A percentile compares a stretch with the other conserved stretches of the same genome.
Evolutionary conservation across 306 rosid species (phyloP).

Genomic region (Vigna nakashimae): DNA sequence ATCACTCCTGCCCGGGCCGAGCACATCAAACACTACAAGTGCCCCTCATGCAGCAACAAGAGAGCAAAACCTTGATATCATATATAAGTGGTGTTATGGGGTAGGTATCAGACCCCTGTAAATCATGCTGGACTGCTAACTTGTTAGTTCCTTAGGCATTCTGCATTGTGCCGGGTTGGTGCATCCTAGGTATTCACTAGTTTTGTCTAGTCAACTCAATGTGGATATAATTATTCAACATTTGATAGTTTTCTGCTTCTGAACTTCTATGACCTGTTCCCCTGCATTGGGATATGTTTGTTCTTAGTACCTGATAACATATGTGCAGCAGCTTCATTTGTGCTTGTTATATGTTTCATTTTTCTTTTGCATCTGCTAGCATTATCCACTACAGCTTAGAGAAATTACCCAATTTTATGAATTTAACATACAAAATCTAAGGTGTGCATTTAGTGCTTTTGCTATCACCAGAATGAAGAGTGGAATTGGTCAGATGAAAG

Average conservation of each 20-base stretch:
- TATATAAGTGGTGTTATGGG: conserved; percentile 26
- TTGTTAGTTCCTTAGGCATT: conserved; percentile 48
- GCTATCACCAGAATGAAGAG: not conserved
- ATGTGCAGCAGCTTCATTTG: conserved; percentile 38
- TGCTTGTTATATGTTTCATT: not conserved
- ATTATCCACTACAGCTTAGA: too few species aligned
- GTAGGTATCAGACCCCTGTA: conserved; percentile 45
- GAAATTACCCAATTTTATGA: too few species aligned
- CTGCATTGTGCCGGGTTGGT: conserved; percentile 32
- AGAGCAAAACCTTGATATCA: conserved; percentile 56
- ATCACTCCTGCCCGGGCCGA: conserved; percentile 51
- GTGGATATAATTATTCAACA: conserved; percentile 40
- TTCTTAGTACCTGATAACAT: conserved; percentile 22
- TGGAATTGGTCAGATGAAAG: not conserved
- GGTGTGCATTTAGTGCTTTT: not conserved
- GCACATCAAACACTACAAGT: conserved; percentile 56
- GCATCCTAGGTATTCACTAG: conserved; percentile 37
- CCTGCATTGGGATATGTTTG: conserved; percentile 24
- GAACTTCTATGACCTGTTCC: conserved; percentile 9
- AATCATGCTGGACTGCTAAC: conserved; percentile 56
- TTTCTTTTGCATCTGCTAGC: not conserved
- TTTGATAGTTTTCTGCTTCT: conserved; percentile 46
- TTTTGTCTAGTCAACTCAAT: conserved; percentile 42
- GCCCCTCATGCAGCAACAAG: conserved; percentile 57
- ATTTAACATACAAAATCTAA: too few species aligned